Conservation (phyloP, 371 early-diverging fungal genomes). For the Lichtheimia hyalospora region DNA sequence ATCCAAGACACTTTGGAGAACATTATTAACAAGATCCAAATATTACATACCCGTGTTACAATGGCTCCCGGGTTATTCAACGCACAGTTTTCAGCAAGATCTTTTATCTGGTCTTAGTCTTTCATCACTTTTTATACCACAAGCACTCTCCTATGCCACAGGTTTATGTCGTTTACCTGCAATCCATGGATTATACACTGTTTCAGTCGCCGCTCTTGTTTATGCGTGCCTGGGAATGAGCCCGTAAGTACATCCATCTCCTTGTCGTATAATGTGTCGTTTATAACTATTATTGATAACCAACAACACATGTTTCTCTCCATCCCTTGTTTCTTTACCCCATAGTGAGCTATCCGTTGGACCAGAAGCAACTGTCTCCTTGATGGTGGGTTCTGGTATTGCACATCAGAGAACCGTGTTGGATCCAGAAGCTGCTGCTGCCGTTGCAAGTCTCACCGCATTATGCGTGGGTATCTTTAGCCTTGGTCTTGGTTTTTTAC, state of each 20-base stretch:
- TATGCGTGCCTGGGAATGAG: slow-evolving; percentile 87
- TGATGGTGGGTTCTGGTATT: slow-evolving; percentile 81
- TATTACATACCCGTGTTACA: slow-evolving; percentile 85
- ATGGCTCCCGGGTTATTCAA: slow-evolving; percentile 78
- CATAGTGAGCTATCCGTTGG: slow-evolving; percentile 81
- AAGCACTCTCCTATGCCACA: slow-evolving; percentile 83
- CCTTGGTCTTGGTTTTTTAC: slow-evolving; percentile 80
- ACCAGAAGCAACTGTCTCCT: slow-evolving; percentile 90
- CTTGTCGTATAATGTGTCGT: slow-evolving; percentile 58
- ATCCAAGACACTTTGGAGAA: slow-evolving; percentile 10
- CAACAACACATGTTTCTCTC: background rate
- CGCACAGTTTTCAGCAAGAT: slow-evolving; percentile 48
- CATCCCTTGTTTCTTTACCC: too few species aligned
- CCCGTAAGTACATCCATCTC: slow-evolving; percentile 40
- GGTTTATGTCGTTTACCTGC: slow-evolving; percentile 57
- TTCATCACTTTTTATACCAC: slow-evolving; percentile 81
- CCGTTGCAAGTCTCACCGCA: slow-evolving; percentile 63
- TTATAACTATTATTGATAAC: background rate
- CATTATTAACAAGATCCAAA: slow-evolving; percentile 52
- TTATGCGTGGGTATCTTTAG: slow-evolving; percentile 86
- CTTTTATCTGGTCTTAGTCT: slow-evolving; percentile 80
- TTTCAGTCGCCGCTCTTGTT: slow-evolving; percentile 69
- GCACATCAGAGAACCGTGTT: slow-evolving; percentile 46
- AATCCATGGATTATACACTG: slow-evolving; percentile 81
- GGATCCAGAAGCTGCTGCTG: slow-evolving; percentile 42